Base-by-base conservation (phyloP, 2,329 filamentous ascomycete genomes). In the Penicillium digitatum region DNA sequence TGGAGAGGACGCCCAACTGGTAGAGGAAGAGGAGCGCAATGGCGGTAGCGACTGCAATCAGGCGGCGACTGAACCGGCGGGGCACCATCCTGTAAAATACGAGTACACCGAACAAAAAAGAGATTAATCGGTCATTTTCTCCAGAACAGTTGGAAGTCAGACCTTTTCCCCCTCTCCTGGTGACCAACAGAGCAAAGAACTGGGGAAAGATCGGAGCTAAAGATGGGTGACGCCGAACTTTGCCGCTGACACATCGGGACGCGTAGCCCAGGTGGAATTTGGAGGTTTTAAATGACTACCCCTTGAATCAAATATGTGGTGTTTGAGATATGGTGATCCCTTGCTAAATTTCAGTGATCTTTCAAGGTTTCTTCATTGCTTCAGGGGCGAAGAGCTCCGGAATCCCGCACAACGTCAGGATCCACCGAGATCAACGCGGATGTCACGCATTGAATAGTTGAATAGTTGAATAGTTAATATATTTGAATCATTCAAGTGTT, bases 1-100 rank as follows among this genome's bases (percentile, higher is more conserved):
- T 40, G 7, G 85, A 90, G 74, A 85, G 68, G 72, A 79, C 45
- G 80, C 87, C 62, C 78, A 89, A 65, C 81, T 84, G 49, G 71
- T 76, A 59, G 71, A 80, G 56, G 74, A 89, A 57, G 74, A 81
- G 62, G 75, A 77, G 45, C 69, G 86, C 56, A 80, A 83, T 73
- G 74, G 81, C 54, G 75, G 83, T 66, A 79, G 86, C 71, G 77
- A 80, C 44, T 72, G 78, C 64, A 77, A 65, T 55, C 34, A 71
- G 67, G 61, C 70, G 72, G 49, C 71, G 70, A 55, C 68, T 68
- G 51, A 66, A 66, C 54, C 64, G 65, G 47, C 68, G 68, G 74
- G 83, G 60, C 73, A 78, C 68, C 75, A 79, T 64, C 31, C 51
- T 67, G 57, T 20, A 5, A 5, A 34, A 44, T 26, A 27, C 37